Percentiles rank a stretch among this genome's conserved stretches.
phyloP scores from a whole-genome alignment of 2,329 filamentous ascomycete genomes.

The Penicillium olsonii region DNA sequence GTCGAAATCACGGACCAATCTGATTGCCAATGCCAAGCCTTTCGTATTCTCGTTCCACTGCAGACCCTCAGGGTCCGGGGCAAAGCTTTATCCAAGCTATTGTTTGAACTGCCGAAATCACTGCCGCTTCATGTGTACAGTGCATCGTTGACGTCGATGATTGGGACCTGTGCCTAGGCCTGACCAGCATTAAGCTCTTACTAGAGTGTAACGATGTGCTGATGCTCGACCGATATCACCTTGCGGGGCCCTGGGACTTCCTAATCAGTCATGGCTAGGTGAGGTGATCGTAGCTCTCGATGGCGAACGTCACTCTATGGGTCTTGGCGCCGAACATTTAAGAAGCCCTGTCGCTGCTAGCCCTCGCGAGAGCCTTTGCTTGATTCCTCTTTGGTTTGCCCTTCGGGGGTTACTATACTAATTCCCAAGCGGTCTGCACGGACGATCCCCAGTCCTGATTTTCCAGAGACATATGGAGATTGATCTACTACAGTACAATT shows the following conservation, averaged over 20 bases:
- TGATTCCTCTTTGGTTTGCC: background rate
- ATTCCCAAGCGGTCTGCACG: background rate
- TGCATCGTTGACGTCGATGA: constrained; percentile 5
- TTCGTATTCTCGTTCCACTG: constrained; percentile 14
- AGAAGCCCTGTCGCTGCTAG: constrained; percentile 17
- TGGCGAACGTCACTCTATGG: constrained; percentile 27
- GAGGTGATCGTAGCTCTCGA: constrained; percentile 35
- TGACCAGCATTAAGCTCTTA: constrained; percentile 23
- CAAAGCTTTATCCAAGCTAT: constrained; percentile 7
- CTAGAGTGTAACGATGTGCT: constrained; percentile 7
- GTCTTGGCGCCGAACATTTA: constrained; percentile 30
- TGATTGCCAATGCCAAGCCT: constrained; percentile 13
- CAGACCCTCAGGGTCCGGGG: background rate
- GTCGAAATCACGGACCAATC: constrained; percentile 20
- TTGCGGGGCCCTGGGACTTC: constrained; percentile 8
- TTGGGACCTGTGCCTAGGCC: constrained; percentile 8
- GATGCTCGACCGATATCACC: constrained; percentile 23
- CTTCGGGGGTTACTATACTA: background rate
- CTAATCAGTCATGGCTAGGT: constrained; percentile 23
- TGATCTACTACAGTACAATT: no score
- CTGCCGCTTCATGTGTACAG: no score
- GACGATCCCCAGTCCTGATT: background rate
- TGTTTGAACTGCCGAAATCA: constrained; percentile 31
- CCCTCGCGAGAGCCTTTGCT: background rate
- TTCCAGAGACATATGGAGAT: no score